These are phyloP conservation scores for Letharia lupina DNA, from an alignment of 495 filamentous ascomycete species.

Conservation along the genomic window DNA sequence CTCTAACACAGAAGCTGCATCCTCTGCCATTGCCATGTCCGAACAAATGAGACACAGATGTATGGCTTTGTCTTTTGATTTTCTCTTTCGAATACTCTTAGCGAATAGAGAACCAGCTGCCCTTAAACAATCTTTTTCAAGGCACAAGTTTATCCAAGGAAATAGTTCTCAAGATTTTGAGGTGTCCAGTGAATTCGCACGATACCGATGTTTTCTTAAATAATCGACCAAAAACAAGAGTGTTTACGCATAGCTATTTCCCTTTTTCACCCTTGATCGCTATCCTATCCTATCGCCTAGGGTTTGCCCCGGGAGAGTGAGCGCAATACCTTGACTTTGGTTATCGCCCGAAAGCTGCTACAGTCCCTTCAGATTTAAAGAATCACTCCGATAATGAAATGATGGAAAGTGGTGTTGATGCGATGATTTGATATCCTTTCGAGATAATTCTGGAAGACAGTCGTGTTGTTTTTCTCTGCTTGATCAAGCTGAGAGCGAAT, in stretches of 20 bases:
- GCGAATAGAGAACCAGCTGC: background rate
- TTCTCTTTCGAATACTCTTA: background rate
- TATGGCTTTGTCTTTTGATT: background rate
- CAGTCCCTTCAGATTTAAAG: background rate
- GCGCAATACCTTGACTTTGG: background rate
- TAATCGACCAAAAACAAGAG: background rate
- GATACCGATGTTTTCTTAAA: background rate
- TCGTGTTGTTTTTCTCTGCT: constrained; percentile 1
- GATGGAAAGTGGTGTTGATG: background rate
- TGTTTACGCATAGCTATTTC: background rate
- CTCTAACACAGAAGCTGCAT: constrained; percentile 84
- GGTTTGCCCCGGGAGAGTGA: background rate
- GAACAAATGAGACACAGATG: background rate
- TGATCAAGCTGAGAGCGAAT: constrained; percentile 1
- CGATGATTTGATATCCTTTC: background rate
- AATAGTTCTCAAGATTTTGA: background rate
- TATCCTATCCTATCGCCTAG: background rate
- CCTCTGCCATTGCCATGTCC: constrained; percentile 45
- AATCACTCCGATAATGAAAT: background rate
- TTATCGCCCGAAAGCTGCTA: background rate
- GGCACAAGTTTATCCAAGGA: background rate
- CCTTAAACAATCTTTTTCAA: background rate
- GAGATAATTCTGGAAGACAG: background rate
- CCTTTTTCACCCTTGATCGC: background rate
- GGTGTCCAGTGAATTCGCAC: background rate